These are phyloP conservation scores for Tylopilus sp. DNA, from an alignment of 1,284 basidiomycete genomes.

Conservation along the genomic window DNA sequence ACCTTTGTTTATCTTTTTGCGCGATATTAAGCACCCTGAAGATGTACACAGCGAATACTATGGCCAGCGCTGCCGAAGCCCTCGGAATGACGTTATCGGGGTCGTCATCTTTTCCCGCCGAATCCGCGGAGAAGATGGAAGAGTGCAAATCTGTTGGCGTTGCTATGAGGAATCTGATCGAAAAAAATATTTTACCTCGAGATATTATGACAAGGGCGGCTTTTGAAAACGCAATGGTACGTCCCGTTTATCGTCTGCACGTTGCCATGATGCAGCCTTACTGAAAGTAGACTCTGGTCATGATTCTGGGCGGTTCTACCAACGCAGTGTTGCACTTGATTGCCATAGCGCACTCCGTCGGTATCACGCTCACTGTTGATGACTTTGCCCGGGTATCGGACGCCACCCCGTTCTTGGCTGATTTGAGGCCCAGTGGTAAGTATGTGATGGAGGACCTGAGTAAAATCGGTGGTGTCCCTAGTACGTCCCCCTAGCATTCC, in stretches of 20 bases:
- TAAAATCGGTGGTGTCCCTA: slow-evolving; percentile 85
- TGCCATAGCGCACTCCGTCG: slow-evolving; percentile 86
- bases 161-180: slow-evolving; percentile 82
- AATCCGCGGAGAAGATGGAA: slow-evolving; percentile 79
- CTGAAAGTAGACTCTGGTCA: slow-evolving; percentile 69
- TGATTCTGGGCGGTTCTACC: slow-evolving; percentile 93
- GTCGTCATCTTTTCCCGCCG: slow-evolving; percentile 93
- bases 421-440: slow-evolving; percentile 88
- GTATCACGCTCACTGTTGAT: slow-evolving; percentile 77
- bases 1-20: slow-evolving; percentile 9
- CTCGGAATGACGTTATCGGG: slow-evolving; percentile 95
- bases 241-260: slow-evolving; percentile 17
- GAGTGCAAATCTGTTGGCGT: slow-evolving; percentile 83
- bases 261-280: slow-evolving; percentile 10
- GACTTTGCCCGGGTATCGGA: slow-evolving; percentile 88
- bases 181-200: slow-evolving; percentile 88
- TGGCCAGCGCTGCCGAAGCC: slow-evolving; percentile 90
- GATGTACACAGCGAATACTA: slow-evolving; percentile 98
- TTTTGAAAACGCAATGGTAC: slow-evolving; percentile 95
- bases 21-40: slow-evolving; percentile 34
- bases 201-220: slow-evolving; percentile 96
- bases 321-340: slow-evolving; percentile 91
- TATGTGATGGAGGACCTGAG: slow-evolving; percentile 90
- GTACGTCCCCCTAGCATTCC: slow-evolving; percentile 42
- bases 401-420: slow-evolving; percentile 82